These are phyloP conservation scores for Hydrangea macrophylla DNA, from an alignment of 148 eudicot genomes.

Conservation along the genomic window DNA sequence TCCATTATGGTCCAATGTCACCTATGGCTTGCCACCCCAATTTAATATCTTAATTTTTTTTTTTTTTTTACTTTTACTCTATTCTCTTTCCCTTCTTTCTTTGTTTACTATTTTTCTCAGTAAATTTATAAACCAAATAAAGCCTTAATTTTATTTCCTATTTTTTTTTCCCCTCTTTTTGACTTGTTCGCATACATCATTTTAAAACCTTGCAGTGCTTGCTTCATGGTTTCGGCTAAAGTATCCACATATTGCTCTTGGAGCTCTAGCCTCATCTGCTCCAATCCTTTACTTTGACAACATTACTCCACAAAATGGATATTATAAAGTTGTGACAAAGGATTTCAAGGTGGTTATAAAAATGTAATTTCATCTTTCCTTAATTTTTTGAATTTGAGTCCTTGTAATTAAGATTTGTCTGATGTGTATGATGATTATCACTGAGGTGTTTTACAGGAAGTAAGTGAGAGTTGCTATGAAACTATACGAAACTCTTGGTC, in stretches of 20 bases:
- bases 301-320: slow-evolving; percentile 30
- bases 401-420: too few relatives aligned
- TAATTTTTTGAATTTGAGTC: too few relatives aligned
- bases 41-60: too few relatives aligned
- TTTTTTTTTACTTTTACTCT: too few relatives aligned
- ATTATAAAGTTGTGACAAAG: slow-evolving; percentile 27
- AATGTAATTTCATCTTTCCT: neutral
- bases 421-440: too few relatives aligned
- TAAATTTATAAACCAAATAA: too few relatives aligned
- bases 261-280: slow-evolving; percentile 54
- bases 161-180: too few relatives aligned
- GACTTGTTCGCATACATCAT: neutral
- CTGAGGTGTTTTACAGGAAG: slow-evolving; percentile 23
- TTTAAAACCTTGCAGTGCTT: slow-evolving; percentile 23
- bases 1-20: too few relatives aligned
- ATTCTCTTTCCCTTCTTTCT: too few relatives aligned
- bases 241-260: slow-evolving; percentile 48
- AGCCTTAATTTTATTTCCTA: too few relatives aligned
- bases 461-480: slow-evolving; percentile 34
- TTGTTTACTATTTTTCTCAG: too few relatives aligned
- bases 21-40: too few relatives aligned
- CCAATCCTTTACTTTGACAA: slow-evolving; percentile 39
- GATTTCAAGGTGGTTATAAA: slow-evolving; percentile 27
- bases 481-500: slow-evolving; percentile 44
- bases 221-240: slow-evolving; percentile 53